Percentiles rank a stretch among this genome's conserved stretches.
phyloP scores from a whole-genome alignment of 139 green algal species.

The Gonium pectorale region DNA sequence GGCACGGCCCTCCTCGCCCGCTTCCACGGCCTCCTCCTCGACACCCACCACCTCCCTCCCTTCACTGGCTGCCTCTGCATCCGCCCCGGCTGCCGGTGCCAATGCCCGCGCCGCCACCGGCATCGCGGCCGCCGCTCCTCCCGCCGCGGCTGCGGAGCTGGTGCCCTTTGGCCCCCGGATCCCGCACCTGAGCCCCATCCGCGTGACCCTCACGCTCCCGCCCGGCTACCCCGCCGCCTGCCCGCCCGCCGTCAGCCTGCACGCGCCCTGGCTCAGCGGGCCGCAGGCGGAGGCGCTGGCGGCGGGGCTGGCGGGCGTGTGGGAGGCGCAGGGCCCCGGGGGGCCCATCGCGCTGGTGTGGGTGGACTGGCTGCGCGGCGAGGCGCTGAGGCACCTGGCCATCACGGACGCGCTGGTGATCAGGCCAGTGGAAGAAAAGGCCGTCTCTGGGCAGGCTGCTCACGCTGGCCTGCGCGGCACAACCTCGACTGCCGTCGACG shows the following conservation, averaged over 20 bases:
- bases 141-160: not conserved
- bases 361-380: slow-evolving; percentile 70
- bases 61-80: no score
- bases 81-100: no score
- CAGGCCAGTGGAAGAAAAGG: not conserved
- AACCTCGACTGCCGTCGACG: no score
- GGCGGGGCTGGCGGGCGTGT: slow-evolving; percentile 50
- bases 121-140: no score
- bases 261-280: slow-evolving; percentile 59
- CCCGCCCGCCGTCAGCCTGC: slow-evolving; percentile 22
- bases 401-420: slow-evolving; percentile 42
- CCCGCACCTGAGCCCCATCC: slow-evolving; percentile 59
- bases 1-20: no score
- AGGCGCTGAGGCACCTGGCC: slow-evolving; percentile 51
- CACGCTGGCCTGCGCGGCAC: no score
- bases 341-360: slow-evolving; percentile 59
- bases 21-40: no score
- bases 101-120: no score
- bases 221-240: slow-evolving; percentile 53
- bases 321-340: slow-evolving; percentile 56
- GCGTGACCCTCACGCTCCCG: slow-evolving; percentile 55
- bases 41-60: no score
- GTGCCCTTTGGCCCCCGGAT: slow-evolving; percentile 40
- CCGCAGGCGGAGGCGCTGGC: slow-evolving; percentile 25
- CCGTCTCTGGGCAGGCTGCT: no score